Percentiles rank a stretch among this genome's conserved stretches.
Evolutionary conservation across 2,329 filamentous ascomycete species (phyloP).

Genomic region (Chaetomium globosum): DNA sequence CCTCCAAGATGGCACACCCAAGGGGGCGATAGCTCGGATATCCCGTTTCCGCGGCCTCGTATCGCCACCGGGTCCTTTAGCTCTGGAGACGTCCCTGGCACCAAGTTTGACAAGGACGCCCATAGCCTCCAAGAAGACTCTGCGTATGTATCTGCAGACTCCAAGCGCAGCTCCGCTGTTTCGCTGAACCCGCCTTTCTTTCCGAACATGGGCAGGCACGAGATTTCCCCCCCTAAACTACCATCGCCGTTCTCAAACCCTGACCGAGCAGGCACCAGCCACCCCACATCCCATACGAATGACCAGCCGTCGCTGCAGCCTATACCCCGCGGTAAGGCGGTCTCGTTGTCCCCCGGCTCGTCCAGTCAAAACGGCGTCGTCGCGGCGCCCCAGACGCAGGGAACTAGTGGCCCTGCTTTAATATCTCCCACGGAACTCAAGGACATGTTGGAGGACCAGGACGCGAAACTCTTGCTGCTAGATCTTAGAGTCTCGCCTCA

Average conservation of each 20-base stretch:
- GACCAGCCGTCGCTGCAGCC: slow-evolving; percentile 60
- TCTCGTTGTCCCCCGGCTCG: slow-evolving; percentile 45
- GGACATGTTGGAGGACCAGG: slow-evolving; percentile 54
- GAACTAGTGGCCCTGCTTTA: slow-evolving; percentile 53
- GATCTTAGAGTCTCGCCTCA: slow-evolving; percentile 87
- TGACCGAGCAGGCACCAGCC: slow-evolving; percentile 38
- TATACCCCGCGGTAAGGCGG: slow-evolving; percentile 52
- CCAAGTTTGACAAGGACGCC: slow-evolving; percentile 49
- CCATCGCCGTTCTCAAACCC: slow-evolving; percentile 43
- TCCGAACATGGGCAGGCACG: slow-evolving; percentile 49
- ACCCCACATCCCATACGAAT: slow-evolving; percentile 52
- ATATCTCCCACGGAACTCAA: slow-evolving; percentile 59
- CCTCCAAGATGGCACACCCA: slow-evolving; percentile 54
- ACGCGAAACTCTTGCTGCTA: slow-evolving; percentile 65
- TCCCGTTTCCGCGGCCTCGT: slow-evolving; percentile 34
- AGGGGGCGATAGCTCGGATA: slow-evolving; percentile 49
- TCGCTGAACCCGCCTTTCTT: slow-evolving; percentile 49
- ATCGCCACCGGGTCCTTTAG: slow-evolving; percentile 29
- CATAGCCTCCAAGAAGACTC: slow-evolving; percentile 56
- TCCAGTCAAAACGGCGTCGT: slow-evolving; percentile 46
- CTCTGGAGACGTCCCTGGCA: slow-evolving; percentile 28
- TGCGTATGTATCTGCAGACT: slow-evolving; percentile 57
- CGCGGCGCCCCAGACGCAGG: slow-evolving; percentile 56
- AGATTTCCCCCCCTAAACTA: slow-evolving; percentile 49
- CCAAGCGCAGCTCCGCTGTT: slow-evolving; percentile 56